These are phyloP conservation scores for Linderniella brevidens DNA, from an alignment of 257 asterid genomes.

Conservation along the genomic window DNA sequence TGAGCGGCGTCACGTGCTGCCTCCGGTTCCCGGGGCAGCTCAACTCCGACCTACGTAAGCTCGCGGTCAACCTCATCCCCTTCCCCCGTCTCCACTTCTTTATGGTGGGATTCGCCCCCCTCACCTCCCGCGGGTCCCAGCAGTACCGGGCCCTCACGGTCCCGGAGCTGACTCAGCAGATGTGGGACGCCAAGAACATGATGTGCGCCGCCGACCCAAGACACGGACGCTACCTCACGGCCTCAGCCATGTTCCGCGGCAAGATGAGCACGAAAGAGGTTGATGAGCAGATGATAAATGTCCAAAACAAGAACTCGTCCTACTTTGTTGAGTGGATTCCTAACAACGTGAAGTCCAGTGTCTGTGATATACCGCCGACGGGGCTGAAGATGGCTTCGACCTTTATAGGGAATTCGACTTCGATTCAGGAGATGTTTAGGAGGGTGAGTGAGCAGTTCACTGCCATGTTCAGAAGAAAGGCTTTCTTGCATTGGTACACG, in stretches of 20 bases:
- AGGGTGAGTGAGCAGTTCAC: conserved; percentile 33
- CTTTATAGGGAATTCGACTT: conserved; percentile 29
- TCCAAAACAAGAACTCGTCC: conserved; percentile 39
- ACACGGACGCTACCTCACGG: conserved; percentile 35
- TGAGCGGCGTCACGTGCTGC: conserved; percentile 56
- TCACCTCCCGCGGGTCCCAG: conserved; percentile 42
- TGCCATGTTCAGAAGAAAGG: conserved; percentile 29
- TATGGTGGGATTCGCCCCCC: conserved; percentile 43
- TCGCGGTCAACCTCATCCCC: conserved; percentile 43
- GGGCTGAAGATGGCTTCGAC: conserved; percentile 30
- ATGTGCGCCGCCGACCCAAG: conserved; percentile 44
- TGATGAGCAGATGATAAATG: conserved; percentile 41
- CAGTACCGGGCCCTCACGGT: conserved; percentile 40
- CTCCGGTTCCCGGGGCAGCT: conserved; percentile 51
- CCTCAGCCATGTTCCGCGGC: conserved; percentile 46
- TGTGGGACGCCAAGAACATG: conserved; percentile 57
- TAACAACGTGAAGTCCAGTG: conserved; percentile 37
- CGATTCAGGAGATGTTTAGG: conserved; percentile 28
- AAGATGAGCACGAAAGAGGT: conserved; percentile 48
- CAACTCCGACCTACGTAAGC: conserved; percentile 39
- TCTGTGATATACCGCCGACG: conserved; percentile 34
- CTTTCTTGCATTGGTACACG: conserved; percentile 28
- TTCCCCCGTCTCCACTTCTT: conserved; percentile 50
- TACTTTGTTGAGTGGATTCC: conserved; percentile 51
- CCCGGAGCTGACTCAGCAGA: conserved; percentile 37